These are phyloP conservation scores for Elongisporangium undulatum DNA, from an alignment of 352 stramenopile genomes.

Conservation along the genomic window DNA sequence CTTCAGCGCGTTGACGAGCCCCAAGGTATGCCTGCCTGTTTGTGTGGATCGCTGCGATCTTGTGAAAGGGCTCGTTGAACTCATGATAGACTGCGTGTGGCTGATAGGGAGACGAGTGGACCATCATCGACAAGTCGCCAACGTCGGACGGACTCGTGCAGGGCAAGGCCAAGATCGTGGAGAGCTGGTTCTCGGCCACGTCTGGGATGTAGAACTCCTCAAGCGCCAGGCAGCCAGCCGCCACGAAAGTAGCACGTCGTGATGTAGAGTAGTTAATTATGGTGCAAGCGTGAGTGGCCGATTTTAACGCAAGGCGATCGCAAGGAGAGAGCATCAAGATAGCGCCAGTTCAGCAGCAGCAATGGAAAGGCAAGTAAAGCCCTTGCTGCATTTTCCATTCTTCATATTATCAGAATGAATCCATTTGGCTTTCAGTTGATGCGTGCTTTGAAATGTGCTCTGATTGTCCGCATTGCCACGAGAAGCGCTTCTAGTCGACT, in stretches of 20 bases:
- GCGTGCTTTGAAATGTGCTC: not conserved
- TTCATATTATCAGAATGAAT: not conserved
- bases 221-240: not conserved
- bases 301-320: not conserved
- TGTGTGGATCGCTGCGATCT: not conserved
- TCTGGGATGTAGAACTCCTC: constrained; percentile 1
- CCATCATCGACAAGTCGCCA: constrained; percentile 72
- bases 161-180: constrained; percentile 35
- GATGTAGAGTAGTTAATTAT: constrained; percentile 1
- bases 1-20: constrained; percentile 28
- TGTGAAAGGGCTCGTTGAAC: not conserved
- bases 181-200: constrained; percentile 39
- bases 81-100: not conserved
- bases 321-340: not conserved
- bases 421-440: not conserved
- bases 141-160: constrained; percentile 56
- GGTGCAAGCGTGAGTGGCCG: not conserved
- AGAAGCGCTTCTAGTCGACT: constrained; percentile 18
- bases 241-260: not conserved
- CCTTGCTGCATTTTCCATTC: not conserved
- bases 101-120: constrained; percentile 61
- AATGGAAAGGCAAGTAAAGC: not conserved
- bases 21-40: constrained; percentile 26
- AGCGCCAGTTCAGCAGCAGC: not conserved
- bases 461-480: no score